Conservation (phyloP, 345 rosid species). For the Melaleuca alternifolia region DNA sequence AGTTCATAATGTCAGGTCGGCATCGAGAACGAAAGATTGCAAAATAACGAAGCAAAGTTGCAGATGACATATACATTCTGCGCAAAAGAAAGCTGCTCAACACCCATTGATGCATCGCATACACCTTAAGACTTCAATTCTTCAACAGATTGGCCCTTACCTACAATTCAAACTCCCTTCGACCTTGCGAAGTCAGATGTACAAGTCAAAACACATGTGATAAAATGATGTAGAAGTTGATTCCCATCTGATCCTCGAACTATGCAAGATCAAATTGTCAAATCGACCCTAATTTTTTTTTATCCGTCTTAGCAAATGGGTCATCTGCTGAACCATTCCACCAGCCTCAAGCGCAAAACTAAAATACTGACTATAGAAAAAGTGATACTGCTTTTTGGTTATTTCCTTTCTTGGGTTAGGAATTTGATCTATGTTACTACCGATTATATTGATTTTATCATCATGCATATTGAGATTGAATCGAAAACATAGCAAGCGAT, state of each 20-base stretch:
- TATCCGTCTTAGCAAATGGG: no score
- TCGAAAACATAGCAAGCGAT: not conserved
- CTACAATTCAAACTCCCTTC: not conserved
- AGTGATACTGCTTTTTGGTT: not conserved
- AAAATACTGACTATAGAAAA: not conserved
- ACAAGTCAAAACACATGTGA: not conserved
- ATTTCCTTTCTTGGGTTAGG: not conserved
- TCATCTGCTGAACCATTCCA: not conserved
- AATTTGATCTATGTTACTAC: not conserved
- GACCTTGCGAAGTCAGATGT: not conserved
- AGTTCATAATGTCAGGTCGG: not conserved
- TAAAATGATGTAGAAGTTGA: not conserved
- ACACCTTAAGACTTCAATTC: not conserved
- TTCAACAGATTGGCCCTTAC: not conserved
- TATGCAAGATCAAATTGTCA: not conserved
- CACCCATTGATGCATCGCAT: not conserved
- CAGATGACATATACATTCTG: not conserved
- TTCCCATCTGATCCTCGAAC: not conserved
- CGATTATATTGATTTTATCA: not conserved
- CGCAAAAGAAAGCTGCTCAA: not conserved
- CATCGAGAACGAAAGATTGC: not conserved
- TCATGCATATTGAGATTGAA: not conserved
- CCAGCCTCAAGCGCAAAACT: not conserved
- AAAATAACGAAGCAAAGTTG: not conserved
- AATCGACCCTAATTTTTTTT: not conserved